phyloP scores from a whole-genome alignment of 1,284 basidiomycete species.

The Rhodotorula sp. region DNA sequence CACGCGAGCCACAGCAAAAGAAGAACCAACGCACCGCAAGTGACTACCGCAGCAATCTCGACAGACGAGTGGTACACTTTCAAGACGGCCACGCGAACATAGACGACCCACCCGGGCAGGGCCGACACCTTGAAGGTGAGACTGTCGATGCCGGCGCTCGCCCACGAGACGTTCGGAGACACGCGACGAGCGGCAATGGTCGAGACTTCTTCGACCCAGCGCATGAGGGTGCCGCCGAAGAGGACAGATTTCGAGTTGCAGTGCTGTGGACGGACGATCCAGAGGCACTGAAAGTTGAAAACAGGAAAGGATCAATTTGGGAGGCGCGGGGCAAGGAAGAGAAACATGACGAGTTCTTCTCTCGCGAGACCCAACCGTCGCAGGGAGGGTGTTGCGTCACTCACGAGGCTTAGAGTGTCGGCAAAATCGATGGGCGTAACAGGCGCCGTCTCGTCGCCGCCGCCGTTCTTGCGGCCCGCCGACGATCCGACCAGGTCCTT shows the following conservation, averaged over 20 bases:
- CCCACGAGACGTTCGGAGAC: slow-evolving; percentile 17
- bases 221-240: slow-evolving; percentile 41
- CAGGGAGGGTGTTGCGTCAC: neutral
- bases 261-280: slow-evolving; percentile 42
- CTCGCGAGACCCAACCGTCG: too few relatives aligned
- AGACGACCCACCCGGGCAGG: slow-evolving; percentile 32
- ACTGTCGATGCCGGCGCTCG: slow-evolving; percentile 38
- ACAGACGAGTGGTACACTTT: slow-evolving; percentile 35
- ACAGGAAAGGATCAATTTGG: neutral
- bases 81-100: slow-evolving; percentile 31
- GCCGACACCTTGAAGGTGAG: slow-evolving; percentile 38
- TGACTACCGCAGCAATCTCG: slow-evolving; percentile 36
- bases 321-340: too few relatives aligned
- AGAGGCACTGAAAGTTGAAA: slow-evolving; percentile 17
- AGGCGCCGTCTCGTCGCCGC: slow-evolving; percentile 2
- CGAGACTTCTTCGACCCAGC: slow-evolving; percentile 37
- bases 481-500: neutral
- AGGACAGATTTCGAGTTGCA: slow-evolving; percentile 39
- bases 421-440: slow-evolving; percentile 20
- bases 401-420: slow-evolving; percentile 37
- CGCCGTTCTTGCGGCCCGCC: neutral
- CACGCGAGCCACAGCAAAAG: neutral
- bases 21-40: slow-evolving; percentile 21
- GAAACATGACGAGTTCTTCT: too few relatives aligned
- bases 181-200: slow-evolving; percentile 32